phyloP scores from a whole-genome alignment of 176 grass and related monocot species.

The Oryza nivara region DNA sequence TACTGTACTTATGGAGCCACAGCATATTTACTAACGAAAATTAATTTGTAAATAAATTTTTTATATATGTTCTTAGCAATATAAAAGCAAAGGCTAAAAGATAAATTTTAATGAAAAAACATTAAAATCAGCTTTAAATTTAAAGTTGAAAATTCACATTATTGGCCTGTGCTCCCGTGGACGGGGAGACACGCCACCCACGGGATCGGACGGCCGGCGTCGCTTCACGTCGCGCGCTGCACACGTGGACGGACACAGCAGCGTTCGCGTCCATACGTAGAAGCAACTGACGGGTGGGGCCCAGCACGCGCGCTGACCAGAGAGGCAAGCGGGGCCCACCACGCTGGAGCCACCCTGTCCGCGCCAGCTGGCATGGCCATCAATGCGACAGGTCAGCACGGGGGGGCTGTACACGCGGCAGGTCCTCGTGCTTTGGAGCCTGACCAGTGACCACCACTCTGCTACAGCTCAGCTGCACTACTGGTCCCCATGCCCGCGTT shows the following conservation, averaged over 20 bases:
- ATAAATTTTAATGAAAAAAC: no score
- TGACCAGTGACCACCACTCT: neutral
- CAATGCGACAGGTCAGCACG: constrained; percentile 22
- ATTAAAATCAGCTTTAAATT: no score
- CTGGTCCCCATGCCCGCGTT: neutral
- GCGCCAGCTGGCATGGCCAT: neutral
- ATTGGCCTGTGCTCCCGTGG: no score
- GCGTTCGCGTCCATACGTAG: no score
- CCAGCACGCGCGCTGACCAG: no score
- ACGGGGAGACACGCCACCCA: neutral
- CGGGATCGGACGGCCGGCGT: constrained; percentile 12
- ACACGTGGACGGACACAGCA: constrained; percentile 24
- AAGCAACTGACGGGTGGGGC: neutral
- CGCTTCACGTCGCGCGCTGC: neutral
- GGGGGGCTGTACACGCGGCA: constrained; percentile 33
- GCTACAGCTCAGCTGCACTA: neutral
- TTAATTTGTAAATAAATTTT: no score
- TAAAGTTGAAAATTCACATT: no score
- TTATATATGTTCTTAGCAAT: no score
- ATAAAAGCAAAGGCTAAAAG: no score
- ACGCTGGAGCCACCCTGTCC: neutral
- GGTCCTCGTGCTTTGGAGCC: constrained; percentile 22
- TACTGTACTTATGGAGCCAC: no score
- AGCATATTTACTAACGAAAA: no score
- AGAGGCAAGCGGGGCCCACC: neutral